Conservation (phyloP, 495 filamentous ascomycete species). For the Pseudomonodictys pantanalensis region DNA sequence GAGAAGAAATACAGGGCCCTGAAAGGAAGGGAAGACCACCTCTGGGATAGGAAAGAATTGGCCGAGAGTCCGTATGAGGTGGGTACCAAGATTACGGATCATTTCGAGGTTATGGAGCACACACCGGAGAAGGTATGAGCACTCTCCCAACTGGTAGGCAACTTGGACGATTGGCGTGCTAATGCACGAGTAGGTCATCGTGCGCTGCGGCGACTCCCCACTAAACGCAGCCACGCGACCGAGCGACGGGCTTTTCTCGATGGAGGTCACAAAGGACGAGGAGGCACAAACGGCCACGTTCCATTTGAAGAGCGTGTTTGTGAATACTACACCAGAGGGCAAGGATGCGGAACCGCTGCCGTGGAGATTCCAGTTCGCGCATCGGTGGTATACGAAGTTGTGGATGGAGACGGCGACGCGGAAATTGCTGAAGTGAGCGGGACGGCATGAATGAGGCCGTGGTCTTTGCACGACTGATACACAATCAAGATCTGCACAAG, state of each 20-base stretch:
- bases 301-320: slow-evolving; percentile 34
- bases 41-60: slow-evolving; percentile 31
- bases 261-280: slow-evolving; percentile 33
- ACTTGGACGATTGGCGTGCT: background rate
- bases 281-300: slow-evolving; percentile 29
- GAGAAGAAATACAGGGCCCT: slow-evolving; percentile 28
- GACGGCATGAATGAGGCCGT: background rate
- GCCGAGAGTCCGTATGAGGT: slow-evolving; percentile 22
- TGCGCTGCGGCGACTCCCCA: slow-evolving; percentile 32
- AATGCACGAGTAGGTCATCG: slow-evolving; percentile 20
- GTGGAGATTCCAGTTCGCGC: slow-evolving; percentile 21
- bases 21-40: slow-evolving; percentile 18
- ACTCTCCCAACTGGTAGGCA: background rate
- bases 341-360: slow-evolving; percentile 21
- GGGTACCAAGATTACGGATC: slow-evolving; percentile 33
- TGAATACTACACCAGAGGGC: slow-evolving; percentile 29
- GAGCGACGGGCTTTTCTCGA: slow-evolving; percentile 30
- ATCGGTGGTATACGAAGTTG: slow-evolving; percentile 33
- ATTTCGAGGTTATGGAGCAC: slow-evolving; percentile 36
- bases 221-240: slow-evolving; percentile 14
- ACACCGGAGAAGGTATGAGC: slow-evolving; percentile 28
- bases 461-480: background rate
- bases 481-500: too few species aligned
- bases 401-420: slow-evolving; percentile 34
- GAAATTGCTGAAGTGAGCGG: slow-evolving; percentile 24